Evolutionary conservation across 345 rosid species (phyloP), one percentile per base, ranked within the genome.

Genomic region (Arabis alpina): DNA sequence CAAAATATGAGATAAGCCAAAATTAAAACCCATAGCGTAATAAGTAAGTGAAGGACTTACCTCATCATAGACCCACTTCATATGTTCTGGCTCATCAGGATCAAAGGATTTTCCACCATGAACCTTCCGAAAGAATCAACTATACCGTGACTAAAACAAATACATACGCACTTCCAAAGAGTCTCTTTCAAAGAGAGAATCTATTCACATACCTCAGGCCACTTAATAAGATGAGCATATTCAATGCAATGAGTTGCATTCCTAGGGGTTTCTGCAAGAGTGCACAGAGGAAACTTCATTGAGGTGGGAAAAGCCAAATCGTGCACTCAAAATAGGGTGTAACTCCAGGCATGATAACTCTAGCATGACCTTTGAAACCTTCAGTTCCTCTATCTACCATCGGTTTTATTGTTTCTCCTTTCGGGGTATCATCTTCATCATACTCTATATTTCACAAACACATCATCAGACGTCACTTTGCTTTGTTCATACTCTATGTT

Each of bases 311-410:
- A 68, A 89, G 96, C 93, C 96, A 91, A 70, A 94, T 91, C 15
- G 93, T 86, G 80, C 98, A 89, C 76, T 91, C 96, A 50, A 94
- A 94, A 80, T 98, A 94, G 3, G 98, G 99, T 1, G 98, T 89
- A 70, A 81, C 62, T 19, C 99, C 99, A 9, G 96, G 99, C 61
- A 89, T 10, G 40, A 94, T 89, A 61, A 94, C 90, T 82, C 98
- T 94, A 40, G 98, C 98, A 76, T 91, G 99, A 63, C 99, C 99
- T 82, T 91, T 88, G 83, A 94, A 94, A 71, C 99, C 99, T 86
- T 94, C 99, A 2, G 99, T 94, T 49, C 99, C 99, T 37, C 99
- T 98, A 82, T 94, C 99, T 56, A 91, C 99, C 89, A 91, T 85
- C 57, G 92, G 90, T 72, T 88, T 94, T 44, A 91, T 82, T 15